A percentile compares a stretch with the other conserved stretches of the same genome.
Evolutionary conservation across 345 rosid genomes (phyloP).

Genomic region (Abelmoschus esculentus): DNA sequence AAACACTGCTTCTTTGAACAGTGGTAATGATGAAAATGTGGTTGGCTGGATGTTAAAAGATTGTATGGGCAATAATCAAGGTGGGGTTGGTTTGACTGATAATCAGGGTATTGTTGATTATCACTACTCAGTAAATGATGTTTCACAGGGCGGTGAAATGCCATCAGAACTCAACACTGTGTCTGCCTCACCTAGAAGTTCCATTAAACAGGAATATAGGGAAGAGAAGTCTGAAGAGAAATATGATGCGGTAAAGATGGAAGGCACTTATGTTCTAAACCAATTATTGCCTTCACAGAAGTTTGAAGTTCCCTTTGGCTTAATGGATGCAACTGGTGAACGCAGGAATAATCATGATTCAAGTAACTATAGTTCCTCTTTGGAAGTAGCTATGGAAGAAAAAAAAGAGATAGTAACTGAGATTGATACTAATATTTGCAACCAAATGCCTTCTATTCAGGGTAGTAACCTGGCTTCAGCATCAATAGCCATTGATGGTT

Average conservation of each 20-base stretch:
- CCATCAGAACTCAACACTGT: constrained; percentile 2
- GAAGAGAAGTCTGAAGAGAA: constrained; percentile 18
- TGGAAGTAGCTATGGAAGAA: constrained; percentile 11
- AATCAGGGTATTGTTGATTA: constrained; percentile 2
- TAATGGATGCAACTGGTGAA: constrained; percentile 6
- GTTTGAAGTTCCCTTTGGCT: constrained; percentile 10
- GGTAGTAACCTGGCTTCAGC: constrained; percentile 3
- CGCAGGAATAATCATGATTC: constrained; percentile 7
- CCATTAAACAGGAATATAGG: constrained; percentile 5
- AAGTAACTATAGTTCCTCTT: neutral
- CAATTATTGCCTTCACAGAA: neutral
- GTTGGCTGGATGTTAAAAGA: constrained; percentile 9
- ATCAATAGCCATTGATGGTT: neutral
- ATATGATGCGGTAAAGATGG: neutral
- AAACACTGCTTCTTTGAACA: neutral
- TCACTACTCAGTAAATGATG: neutral
- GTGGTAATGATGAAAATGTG: neutral
- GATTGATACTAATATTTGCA: neutral
- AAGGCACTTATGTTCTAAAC: neutral
- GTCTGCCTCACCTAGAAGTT: neutral
- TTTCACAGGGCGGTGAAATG: neutral
- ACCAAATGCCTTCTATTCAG: constrained; percentile 2
- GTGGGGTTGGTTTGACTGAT: constrained; percentile 14
- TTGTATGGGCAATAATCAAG: constrained; percentile 3
- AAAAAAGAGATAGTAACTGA: constrained; percentile 4